Base-by-base conservation (phyloP, 495 filamentous ascomycete species). In the Tricharina praecox region DNA sequence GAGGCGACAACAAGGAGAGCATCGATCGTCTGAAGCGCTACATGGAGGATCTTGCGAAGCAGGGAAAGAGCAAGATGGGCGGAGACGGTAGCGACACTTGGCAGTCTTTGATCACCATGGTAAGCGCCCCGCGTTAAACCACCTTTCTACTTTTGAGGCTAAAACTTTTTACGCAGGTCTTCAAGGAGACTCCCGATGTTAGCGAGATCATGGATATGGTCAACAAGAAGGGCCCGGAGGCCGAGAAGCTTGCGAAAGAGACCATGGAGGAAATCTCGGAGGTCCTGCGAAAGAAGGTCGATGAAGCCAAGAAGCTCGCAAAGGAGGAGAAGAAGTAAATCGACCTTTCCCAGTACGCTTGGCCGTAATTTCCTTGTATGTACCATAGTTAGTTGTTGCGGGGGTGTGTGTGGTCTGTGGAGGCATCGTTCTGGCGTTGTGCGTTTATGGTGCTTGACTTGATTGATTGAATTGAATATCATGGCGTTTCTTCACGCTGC, bases 211-310 rank as follows among this genome's bases (percentile, higher is more conserved):
- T 68, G 46, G 64, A 70, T 20, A 60, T 75, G 7, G 68, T 68
- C 2, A 62, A 76, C 54, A 70, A 75, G 63, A 70, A 76, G 53
- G 71, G 74, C 16, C 60, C 68, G 18, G 74, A 81, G 50, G 77
- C 73, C 3, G 64, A 78, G 65, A 63, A 70, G 52, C 63, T 81
- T 5, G 51, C 75, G 13, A 72, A 75, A 58, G 75, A 77, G 53
- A 74, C 78, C 0, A 54, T 72, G 25, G 56, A 69, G 21, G 78
- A 83, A 38, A 50, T 72, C 11, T 49, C 61, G 48, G 51, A 67
- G 45, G 54, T 70, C 20, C 38, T 72, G 5, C 56, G 62, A 45
- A 66, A 67, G 48, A 63, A 64, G 56, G 26, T 39, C 1, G 20
- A 38, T 19, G 16, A 48, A 34, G 66, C 61, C 1, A 56, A 69